Evolutionary conservation across 106 monocot genomes (phyloP).

Genomic region (Hemerocallis citrina): DNA sequence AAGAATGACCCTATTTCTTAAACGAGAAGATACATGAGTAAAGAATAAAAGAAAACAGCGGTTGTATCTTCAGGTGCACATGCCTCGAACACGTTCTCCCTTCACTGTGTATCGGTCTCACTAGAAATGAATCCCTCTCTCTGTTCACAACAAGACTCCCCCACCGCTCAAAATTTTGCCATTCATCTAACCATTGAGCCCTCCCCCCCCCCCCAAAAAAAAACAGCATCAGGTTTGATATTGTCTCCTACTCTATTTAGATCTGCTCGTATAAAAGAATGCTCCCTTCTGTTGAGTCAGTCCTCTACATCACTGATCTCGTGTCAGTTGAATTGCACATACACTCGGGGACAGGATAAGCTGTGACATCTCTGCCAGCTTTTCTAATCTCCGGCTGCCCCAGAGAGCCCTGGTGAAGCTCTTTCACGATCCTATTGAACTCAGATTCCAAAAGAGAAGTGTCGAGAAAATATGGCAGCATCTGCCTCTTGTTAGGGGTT

Average conservation of each 20-base stretch:
- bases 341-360: constrained; percentile 70
- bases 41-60: too few relatives aligned
- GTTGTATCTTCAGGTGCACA: not conserved
- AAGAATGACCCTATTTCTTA: not conserved
- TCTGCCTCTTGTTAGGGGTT: constrained; percentile 86
- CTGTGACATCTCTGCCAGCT: constrained; percentile 65
- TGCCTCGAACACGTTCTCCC: not conserved
- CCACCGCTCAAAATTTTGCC: not conserved
- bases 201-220: not conserved
- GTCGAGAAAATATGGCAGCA: constrained; percentile 68
- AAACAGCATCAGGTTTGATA: too few relatives aligned
- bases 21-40: not conserved
- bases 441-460: constrained; percentile 38
- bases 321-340: constrained; percentile 62
- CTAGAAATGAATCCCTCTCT: not conserved
- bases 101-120: too few relatives aligned
- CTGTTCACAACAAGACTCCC: not conserved
- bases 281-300: not conserved
- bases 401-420: constrained; percentile 53
- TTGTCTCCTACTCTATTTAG: not conserved
- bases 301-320: constrained; percentile 1
- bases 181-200: not conserved
- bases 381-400: constrained; percentile 72
- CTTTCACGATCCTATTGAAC: constrained; percentile 62
- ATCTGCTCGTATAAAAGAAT: not conserved